A percentile compares a stretch with the other conserved stretches of the same genome.
Conservation (phyloP, 78 protist species). For the Dictyostelium discoideum region DNA sequence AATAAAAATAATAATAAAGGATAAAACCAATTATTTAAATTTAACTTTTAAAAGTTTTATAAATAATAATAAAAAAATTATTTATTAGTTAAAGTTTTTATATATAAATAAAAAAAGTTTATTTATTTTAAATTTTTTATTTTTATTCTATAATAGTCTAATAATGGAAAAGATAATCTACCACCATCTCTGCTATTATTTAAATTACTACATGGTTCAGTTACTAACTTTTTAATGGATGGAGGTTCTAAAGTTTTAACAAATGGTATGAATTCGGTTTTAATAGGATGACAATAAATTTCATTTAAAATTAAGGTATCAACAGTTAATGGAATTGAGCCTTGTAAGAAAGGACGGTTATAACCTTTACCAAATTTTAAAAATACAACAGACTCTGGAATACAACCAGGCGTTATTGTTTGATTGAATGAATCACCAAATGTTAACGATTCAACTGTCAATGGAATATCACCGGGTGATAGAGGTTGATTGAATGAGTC, state of each 20-base stretch:
- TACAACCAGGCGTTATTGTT: neutral
- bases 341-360: neutral
- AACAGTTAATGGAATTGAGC: neutral
- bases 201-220: neutral
- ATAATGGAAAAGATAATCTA: constrained; percentile 19
- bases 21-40: too few relatives aligned
- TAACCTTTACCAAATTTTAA: neutral
- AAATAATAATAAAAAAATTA: too few relatives aligned
- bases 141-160: constrained; percentile 13
- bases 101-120: too few relatives aligned
- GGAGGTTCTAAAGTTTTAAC: neutral
- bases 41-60: too few relatives aligned
- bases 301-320: neutral
- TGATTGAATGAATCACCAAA: constrained; percentile 16
- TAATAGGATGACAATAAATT: neutral
- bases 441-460: neutral
- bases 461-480: neutral
- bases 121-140: neutral
- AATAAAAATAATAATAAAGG: too few relatives aligned
- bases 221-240: neutral
- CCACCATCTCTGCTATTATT: neutral
- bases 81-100: too few relatives aligned
- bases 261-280: neutral
- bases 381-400: constrained; percentile 7
- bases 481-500: neutral